Evolutionary conservation across 805 yeast species (phyloP).

Genomic region (Suhomyces pyralidae): DNA sequence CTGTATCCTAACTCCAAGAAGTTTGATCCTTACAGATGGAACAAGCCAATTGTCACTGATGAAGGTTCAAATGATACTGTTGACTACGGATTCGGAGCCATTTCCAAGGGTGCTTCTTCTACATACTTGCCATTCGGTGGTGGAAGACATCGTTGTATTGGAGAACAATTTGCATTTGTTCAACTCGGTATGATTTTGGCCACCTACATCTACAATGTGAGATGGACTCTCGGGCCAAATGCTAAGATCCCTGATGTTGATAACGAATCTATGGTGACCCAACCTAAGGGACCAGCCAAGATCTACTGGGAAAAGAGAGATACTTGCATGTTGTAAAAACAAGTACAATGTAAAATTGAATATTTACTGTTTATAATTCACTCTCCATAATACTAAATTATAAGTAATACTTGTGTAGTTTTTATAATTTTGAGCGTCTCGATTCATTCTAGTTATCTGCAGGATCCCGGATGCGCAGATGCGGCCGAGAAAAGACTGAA

Average conservation of each 20-base stretch:
- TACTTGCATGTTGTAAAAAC: constrained; percentile 10
- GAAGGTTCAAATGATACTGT: constrained; percentile 41
- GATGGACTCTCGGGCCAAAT: constrained; percentile 58
- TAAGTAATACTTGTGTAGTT: no score
- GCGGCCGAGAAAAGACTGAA: neutral
- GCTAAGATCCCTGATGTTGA: constrained; percentile 61
- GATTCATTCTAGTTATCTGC: neutral
- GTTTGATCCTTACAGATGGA: constrained; percentile 91
- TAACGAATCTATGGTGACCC: constrained; percentile 87
- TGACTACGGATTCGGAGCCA: constrained; percentile 96
- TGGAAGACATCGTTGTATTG: constrained; percentile 98
- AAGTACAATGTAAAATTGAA: neutral
- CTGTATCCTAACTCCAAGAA: constrained; percentile 74
- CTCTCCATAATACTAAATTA: neutral
- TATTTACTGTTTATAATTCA: no score
- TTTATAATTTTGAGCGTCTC: neutral
- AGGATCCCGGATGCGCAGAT: neutral
- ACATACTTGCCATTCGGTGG: constrained; percentile 99
- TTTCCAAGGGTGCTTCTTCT: constrained; percentile 92
- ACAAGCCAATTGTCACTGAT: constrained; percentile 11
- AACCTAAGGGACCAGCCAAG: constrained; percentile 76
- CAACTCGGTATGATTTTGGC: constrained; percentile 86
- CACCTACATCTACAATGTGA: constrained; percentile 69
- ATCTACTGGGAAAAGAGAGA: constrained; percentile 70
- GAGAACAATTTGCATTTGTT: constrained; percentile 95